Evolutionary conservation across 768 basidiomycete species (phyloP).

Genomic region (Atractiella rhizophila): DNA sequence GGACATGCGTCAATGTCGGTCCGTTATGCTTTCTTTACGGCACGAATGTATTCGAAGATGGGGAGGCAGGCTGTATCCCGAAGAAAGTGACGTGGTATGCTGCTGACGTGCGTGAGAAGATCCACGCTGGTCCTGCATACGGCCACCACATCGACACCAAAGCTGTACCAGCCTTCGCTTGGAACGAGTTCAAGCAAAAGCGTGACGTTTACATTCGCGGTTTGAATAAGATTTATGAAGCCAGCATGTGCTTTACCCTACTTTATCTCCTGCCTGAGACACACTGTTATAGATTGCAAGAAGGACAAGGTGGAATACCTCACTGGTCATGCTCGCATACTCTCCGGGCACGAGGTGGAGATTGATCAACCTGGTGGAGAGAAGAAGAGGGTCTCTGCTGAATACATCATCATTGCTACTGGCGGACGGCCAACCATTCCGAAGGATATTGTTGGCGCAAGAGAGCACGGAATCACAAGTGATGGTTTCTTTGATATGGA

Average conservation of each 20-base stretch:
- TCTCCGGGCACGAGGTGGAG: constrained; percentile 42
- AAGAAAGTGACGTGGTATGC: constrained; percentile 99
- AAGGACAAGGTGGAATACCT: too few species aligned
- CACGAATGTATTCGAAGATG: too few species aligned
- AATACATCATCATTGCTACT: constrained; percentile 57
- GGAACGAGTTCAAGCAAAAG: constrained; percentile 72
- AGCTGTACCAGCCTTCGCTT: constrained; percentile 39
- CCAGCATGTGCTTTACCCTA: too few species aligned
- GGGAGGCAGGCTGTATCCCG: constrained; percentile 82
- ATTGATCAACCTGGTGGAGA: constrained; percentile 36
- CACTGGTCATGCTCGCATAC: constrained; percentile 51
- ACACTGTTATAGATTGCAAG: too few species aligned
- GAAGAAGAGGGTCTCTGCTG: constrained; percentile 48
- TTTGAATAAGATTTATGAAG: constrained; percentile 76
- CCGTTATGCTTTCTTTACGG: too few species aligned
- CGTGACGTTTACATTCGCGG: constrained; percentile 81
- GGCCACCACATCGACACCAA: constrained; percentile 24
- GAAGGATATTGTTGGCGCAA: constrained; percentile 60
- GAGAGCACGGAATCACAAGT: constrained; percentile 65
- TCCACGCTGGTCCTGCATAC: constrained; percentile 41
- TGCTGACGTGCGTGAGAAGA: constrained; percentile 62
- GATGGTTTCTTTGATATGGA: constrained; percentile 90
- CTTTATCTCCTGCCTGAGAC: too few species aligned
- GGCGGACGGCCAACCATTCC: constrained; percentile 68
- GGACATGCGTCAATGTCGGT: constrained; percentile 97